Evolutionary conservation across 352 stramenopile genomes (phyloP).

Genomic region (Elongisporangium prolatum): DNA sequence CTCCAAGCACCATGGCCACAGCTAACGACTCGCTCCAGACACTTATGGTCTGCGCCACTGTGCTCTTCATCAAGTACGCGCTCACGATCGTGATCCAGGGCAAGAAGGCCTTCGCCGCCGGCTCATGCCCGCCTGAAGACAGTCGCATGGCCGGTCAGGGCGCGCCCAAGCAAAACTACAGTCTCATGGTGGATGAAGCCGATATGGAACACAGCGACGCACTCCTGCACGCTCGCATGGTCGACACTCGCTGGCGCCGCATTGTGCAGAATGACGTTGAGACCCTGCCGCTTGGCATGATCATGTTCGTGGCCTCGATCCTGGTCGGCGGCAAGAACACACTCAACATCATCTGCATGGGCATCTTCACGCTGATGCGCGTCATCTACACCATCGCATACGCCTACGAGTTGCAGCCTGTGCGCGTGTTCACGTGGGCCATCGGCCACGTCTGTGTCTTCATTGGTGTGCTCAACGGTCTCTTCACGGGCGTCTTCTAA

Average conservation of each 20-base stretch:
- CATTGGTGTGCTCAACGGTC: neutral
- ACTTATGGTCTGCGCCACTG: neutral
- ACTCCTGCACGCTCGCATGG: neutral
- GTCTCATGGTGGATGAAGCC: neutral
- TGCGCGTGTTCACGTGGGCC: constrained; percentile 8
- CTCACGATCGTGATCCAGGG: constrained; percentile 8
- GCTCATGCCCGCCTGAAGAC: constrained; percentile 11
- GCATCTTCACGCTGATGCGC: constrained; percentile 9
- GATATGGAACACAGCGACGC: neutral
- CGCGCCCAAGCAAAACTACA: neutral
- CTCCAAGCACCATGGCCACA: neutral
- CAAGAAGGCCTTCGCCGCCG: constrained; percentile 12
- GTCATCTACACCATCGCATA: constrained; percentile 11
- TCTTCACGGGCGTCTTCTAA: neutral
- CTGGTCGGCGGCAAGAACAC: constrained; percentile 6
- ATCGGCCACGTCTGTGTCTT: neutral
- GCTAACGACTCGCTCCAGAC: neutral
- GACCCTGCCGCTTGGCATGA: constrained; percentile 11
- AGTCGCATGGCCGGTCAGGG: neutral
- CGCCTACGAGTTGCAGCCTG: constrained; percentile 9
- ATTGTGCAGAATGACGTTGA: constrained; percentile 16
- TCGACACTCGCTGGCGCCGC: constrained; percentile 12
- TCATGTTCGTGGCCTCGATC: constrained; percentile 5
- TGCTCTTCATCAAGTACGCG: constrained; percentile 15
- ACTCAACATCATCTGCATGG: constrained; percentile 6